phyloP scores from a whole-genome alignment of 2,329 filamentous ascomycete genomes.

The Zelopaecilomyces penicillatus region DNA sequence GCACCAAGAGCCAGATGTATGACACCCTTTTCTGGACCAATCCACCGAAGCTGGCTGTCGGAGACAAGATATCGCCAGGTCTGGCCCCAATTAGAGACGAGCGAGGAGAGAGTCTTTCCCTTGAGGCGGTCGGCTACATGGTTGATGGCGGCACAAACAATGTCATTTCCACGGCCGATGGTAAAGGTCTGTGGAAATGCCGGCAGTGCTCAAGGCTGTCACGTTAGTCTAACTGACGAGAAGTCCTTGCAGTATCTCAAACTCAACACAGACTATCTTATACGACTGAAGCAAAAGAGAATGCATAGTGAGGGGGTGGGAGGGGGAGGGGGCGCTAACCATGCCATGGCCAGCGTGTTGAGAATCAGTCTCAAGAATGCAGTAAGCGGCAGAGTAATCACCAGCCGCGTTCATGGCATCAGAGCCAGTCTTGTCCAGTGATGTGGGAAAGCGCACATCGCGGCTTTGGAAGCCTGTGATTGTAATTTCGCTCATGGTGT shows the following conservation, averaged over 20 bases:
- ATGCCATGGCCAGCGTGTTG: slow-evolving; percentile 67
- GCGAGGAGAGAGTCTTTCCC: slow-evolving; percentile 65
- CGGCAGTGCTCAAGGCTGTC: neutral
- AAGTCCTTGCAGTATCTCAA: neutral
- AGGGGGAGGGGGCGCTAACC: slow-evolving; percentile 34
- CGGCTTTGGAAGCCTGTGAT: slow-evolving; percentile 65
- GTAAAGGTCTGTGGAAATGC: slow-evolving; percentile 55
- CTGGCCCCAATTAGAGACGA: slow-evolving; percentile 74
- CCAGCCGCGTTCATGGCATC: slow-evolving; percentile 95
- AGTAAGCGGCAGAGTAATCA: slow-evolving; percentile 92
- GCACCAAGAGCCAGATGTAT: slow-evolving; percentile 86
- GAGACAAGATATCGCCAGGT: slow-evolving; percentile 90
- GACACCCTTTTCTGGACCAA: slow-evolving; percentile 88
- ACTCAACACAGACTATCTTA: too few species aligned
- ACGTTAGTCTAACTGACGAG: neutral
- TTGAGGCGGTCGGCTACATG: slow-evolving; percentile 69
- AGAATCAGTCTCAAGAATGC: slow-evolving; percentile 76
- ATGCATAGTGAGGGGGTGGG: too few species aligned
- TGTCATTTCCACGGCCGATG: slow-evolving; percentile 83
- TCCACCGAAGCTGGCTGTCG: slow-evolving; percentile 87
- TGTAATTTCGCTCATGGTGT: slow-evolving; percentile 43
- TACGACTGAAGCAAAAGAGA: too few species aligned
- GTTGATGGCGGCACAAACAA: slow-evolving; percentile 77
- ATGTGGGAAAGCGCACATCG: slow-evolving; percentile 80
- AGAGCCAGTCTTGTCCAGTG: slow-evolving; percentile 88